phyloP scores from a whole-genome alignment of 2,329 filamentous ascomycete species.

The Penicillium capsulatum region DNA sequence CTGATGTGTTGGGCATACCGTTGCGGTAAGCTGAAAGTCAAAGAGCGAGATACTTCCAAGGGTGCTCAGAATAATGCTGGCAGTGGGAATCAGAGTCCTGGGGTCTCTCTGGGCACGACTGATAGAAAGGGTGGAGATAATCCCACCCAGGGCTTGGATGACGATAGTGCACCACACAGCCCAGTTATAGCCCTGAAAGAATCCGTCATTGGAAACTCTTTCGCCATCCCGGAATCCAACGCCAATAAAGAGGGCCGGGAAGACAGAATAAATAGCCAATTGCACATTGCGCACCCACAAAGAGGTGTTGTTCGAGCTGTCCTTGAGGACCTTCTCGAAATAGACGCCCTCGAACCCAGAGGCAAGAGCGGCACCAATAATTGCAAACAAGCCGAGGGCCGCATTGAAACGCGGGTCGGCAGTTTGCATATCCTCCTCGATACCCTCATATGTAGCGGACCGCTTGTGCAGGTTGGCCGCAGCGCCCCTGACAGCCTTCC shows the following conservation, averaged over 20 bases:
- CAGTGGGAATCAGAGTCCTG: conserved; percentile 89
- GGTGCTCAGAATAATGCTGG: conserved; percentile 84
- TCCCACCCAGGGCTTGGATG: conserved; percentile 77
- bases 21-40: conserved; percentile 66
- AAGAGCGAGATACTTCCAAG: conserved; percentile 83
- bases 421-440: conserved; percentile 58
- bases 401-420: conserved; percentile 64
- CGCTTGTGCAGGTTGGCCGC: conserved; percentile 56
- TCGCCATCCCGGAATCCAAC: conserved; percentile 83
- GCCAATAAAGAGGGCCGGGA: conserved; percentile 81
- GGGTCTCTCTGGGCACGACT: conserved; percentile 84
- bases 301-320: conserved; percentile 68
- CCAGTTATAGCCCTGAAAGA: conserved; percentile 92
- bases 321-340: conserved; percentile 79
- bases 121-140: conserved; percentile 77
- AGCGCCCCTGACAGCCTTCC: conserved; percentile 55
- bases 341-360: conserved; percentile 75
- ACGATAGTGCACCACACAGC: conserved; percentile 82
- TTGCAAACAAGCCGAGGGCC: conserved; percentile 72
- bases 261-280: conserved; percentile 87
- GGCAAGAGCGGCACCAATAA: conserved; percentile 70
- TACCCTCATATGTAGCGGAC: conserved; percentile 87
- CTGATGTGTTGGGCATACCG: conserved; percentile 49
- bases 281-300: conserved; percentile 96
- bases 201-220: conserved; percentile 76